Conservation (phyloP, 768 basidiomycete genomes). For the Crepidotus variabilis region DNA sequence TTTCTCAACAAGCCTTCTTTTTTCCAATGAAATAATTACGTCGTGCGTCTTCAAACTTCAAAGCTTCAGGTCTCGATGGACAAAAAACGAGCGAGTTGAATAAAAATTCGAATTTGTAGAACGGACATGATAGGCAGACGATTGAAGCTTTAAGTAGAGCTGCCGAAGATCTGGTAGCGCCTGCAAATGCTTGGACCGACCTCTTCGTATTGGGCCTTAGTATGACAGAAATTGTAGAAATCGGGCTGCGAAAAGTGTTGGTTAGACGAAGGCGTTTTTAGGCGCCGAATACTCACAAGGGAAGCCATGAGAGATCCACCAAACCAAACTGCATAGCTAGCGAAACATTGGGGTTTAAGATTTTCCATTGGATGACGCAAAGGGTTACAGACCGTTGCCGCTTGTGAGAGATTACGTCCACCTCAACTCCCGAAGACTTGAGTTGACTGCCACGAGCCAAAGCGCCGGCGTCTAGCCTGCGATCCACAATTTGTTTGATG, state of each 20-base stretch:
- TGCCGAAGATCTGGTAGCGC: constrained; percentile 91
- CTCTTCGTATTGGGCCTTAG: constrained; percentile 92
- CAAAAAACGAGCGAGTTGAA: too few relatives aligned
- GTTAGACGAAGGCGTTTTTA: background rate
- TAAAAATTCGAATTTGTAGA: too few relatives aligned
- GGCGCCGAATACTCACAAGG: constrained; percentile 51
- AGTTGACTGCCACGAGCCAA: constrained; percentile 68
- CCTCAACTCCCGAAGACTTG: constrained; percentile 93
- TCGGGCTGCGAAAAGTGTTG: constrained; percentile 59
- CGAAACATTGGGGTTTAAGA: background rate
- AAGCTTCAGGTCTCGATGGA: too few relatives aligned
- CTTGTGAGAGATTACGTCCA: constrained; percentile 98
- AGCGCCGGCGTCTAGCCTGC: constrained; percentile 76
- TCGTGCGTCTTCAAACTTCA: too few relatives aligned
- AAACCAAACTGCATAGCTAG: constrained; percentile 94
- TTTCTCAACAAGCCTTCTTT: too few relatives aligned
- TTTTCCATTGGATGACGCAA: background rate
- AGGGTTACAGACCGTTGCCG: constrained; percentile 68
- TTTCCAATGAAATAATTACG: too few relatives aligned
- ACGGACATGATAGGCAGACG: too few relatives aligned
- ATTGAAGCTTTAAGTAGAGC: constrained; percentile 60
- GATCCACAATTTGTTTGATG: constrained; percentile 90
- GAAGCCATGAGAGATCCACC: constrained; percentile 94
- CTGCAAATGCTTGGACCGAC: constrained; percentile 90
- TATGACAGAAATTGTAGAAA: constrained; percentile 92